Evolutionary conservation across 208 protist species (phyloP), one percentile per base, ranked within the genome.

Genomic region (Tritrichomonas foetus): DNA sequence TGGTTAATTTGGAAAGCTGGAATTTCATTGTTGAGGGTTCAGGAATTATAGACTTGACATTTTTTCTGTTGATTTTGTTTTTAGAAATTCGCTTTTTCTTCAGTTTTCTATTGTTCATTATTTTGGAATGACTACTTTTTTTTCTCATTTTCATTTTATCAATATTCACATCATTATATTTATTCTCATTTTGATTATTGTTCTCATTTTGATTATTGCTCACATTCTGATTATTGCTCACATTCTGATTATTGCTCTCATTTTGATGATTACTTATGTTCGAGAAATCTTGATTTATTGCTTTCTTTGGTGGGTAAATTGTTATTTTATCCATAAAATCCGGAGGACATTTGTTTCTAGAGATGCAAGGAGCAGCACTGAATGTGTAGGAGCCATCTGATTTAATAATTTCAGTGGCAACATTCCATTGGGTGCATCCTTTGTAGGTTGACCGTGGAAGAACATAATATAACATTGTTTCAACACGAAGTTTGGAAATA

Each of bases 381-480:
- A 53, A 89, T 39, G 78, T 57, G 16, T 89, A 61, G 30, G 41
- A 53, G 16, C 78, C 47, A 39, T 89, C 47, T 33, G 33, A n/a
- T 57, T 20, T 25, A 25, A 57, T 55, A 20, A 89, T 89, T 57
- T 57, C 47, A 61, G 78, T 57, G 1, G 78, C 39, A 57, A 89
- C n/a, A 39, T 41, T 13, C 78, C 78, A 89, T 57, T 89, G 53
- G 25, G 78, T 89, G 30, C 78, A 89, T 20, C 78, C 78, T 55
- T 25, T 25, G 20, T 53, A 33, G 9, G 3, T 39, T 14, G 78
- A 61, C 33, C 20, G 16, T 36, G 41, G 47, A 33, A 47, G 39
- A 57, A 57, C 78, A 33, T 14, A 89, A 57, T 89, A 61, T 44
- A 89, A 57, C 22, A 33, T 27, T 57, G 78, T 89, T 2, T 20